Percentiles rank a stretch among this genome's conserved stretches.
phyloP scores from a whole-genome alignment of 169 alveolate genomes.

The Eimeria falciformis region DNA sequence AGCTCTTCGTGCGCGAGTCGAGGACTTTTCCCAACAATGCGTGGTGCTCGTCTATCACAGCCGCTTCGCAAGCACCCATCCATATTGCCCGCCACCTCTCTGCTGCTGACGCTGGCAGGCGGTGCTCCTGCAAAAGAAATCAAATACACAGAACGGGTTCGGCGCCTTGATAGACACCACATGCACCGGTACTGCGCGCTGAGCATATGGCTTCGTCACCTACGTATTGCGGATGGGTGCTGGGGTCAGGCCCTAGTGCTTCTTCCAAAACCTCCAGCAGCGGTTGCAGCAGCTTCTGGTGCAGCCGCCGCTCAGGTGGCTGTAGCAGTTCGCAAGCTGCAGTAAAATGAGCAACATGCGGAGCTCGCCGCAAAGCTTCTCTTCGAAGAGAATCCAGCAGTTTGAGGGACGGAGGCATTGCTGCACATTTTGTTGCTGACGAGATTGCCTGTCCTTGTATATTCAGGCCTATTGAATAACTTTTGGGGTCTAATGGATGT shows the following conservation, averaged over 20 bases:
- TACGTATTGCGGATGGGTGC: no score
- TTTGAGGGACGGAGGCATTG: background rate
- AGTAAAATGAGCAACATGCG: slow-evolving; percentile 6
- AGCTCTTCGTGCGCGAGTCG: background rate
- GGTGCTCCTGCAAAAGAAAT: background rate
- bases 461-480: no score
- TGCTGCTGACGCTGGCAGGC: slow-evolving; percentile 14
- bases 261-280: slow-evolving; percentile 18
- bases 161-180: no score
- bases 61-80: background rate
- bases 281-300: background rate
- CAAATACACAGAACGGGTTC: no score
- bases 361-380: slow-evolving; percentile 17
- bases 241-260: background rate
- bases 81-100: slow-evolving; percentile 1
- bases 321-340: slow-evolving; percentile 18
- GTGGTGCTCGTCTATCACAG: background rate
- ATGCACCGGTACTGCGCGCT: no score
- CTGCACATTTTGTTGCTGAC: no score
- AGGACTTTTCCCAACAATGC: background rate
- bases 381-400: background rate
- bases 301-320: background rate
- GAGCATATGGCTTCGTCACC: no score
- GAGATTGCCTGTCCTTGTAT: no score
- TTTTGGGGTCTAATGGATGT: no score